Evolutionary conservation across 2,329 filamentous ascomycete genomes (phyloP), one percentile per base, ranked within the genome.

Genomic region (Pseudocercospora cruenta): DNA sequence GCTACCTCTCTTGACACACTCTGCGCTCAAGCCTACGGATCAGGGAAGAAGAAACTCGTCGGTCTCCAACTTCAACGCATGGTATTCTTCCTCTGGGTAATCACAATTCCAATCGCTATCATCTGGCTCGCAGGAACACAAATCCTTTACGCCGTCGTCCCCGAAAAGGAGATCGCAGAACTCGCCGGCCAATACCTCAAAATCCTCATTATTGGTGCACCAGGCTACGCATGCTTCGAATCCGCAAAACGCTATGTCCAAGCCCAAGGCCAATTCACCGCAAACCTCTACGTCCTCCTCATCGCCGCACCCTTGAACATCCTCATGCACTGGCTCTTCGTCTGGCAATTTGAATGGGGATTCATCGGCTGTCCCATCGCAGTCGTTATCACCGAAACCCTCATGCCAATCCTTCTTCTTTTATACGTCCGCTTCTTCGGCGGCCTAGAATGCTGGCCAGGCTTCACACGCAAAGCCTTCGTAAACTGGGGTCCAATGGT

Each of bases 11-110:
- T 98, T 43, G 94, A 98, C 79, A 98, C 94, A 0, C 87, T 98
- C 2, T 97, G 94, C 78, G 88, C 94, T 0, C 94, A 98, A 79
- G 94, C 95, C 0, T 98, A 96, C 76, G 94, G 95, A 2, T 96
- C 92, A 0, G 94, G 94, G 0, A 91, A 91, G 77, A 96, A 91
- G 76, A 91, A 94, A 71, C 86, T 98, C 4, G 94, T 98, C 65
- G 94, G 92, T 1, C 78, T 95, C 62, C 92, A 95, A 73, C 85
- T 92, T 69, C 91, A 95, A 79, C 86, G 91, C 64, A 94, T 94
- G 91, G 83, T 91, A 1, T 90, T 84, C 75, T 94, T 95, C 75
- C 84, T 95, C 2, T 89, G 90, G 82, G 77, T 84, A 2, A 85
- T 93, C 69, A 90, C 88, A 1, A 83, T 93, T 19, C 92, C 92